phyloP scores from a whole-genome alignment of 2,329 filamentous ascomycete genomes.

The Venturiaceae sp. region DNA sequence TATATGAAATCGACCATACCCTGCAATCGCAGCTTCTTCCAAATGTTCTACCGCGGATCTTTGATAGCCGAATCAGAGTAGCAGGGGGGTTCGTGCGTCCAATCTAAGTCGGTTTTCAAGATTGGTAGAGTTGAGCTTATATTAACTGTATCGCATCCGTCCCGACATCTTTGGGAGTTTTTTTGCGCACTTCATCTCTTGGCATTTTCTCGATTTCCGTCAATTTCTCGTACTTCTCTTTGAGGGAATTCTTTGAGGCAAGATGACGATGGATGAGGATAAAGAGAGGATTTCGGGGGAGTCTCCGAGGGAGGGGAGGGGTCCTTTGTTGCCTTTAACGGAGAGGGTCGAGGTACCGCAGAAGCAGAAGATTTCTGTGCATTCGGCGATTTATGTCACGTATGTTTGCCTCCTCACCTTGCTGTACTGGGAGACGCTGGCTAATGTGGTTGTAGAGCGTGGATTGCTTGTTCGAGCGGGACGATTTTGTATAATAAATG shows the following conservation, averaged over 20 bases:
- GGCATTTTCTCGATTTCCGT: not conserved
- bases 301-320: not conserved
- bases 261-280: not conserved
- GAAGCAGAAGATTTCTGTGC: not conserved
- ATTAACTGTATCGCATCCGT: not conserved
- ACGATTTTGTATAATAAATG: slow-evolving; percentile 9
- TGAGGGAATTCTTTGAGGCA: not conserved
- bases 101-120: not conserved
- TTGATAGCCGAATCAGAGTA: too few species aligned
- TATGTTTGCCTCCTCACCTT: not conserved
- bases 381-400: slow-evolving; percentile 5
- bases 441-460: not conserved
- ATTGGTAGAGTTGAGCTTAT: not conserved
- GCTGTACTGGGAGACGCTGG: not conserved
- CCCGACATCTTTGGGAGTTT: not conserved
- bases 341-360: not conserved
- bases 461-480: slow-evolving; percentile 6
- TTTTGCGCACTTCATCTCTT: not conserved
- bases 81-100: too few species aligned
- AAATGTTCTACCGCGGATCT: not conserved
- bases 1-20: too few species aligned
- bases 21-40: not conserved
- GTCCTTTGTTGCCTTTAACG: not conserved
- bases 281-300: not conserved
- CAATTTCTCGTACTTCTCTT: too few species aligned